Evolutionary conservation across 1,139 yeast species (phyloP).

Genomic region (Nakaseomyces bracarensis): DNA sequence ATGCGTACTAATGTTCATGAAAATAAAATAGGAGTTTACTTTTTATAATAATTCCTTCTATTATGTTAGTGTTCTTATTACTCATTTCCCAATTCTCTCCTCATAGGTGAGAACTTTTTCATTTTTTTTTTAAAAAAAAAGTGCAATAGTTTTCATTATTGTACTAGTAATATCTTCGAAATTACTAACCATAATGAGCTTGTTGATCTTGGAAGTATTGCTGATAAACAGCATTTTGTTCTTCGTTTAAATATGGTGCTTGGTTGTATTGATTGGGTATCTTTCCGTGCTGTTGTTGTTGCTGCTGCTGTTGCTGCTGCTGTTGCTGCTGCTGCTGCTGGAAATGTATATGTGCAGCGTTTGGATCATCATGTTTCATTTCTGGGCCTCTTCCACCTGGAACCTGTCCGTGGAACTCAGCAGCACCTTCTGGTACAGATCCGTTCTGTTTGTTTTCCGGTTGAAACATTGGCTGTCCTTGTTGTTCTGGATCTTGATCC

Average conservation of each 20-base stretch:
- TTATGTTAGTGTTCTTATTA: no score
- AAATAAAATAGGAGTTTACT: no score
- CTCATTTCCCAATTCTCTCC: no score
- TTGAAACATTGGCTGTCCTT: constrained; percentile 5
- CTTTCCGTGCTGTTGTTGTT: constrained; percentile 30
- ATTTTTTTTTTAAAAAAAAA: not conserved
- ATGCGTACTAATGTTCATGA: no score
- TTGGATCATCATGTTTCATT: not conserved
- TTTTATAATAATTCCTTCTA: no score
- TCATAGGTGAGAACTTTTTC: no score
- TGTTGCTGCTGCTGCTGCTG: constrained; percentile 16
- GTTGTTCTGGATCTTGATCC: constrained; percentile 6
- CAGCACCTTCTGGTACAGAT: not conserved
- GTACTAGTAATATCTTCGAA: no score
- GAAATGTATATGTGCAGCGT: constrained; percentile 10
- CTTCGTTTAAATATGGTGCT: constrained; percentile 40
- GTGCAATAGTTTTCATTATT: no score
- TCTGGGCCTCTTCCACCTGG: constrained; percentile 2
- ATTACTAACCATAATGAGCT: constrained; percentile 29
- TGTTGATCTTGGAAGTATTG: constrained; percentile 51
- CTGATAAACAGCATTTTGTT: constrained; percentile 48
- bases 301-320: constrained; percentile 20
- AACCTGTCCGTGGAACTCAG: constrained; percentile 4
- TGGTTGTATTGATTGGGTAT: constrained; percentile 26
- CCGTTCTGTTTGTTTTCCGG: constrained; percentile 22